Conservation (phyloP, 164 flowering plant genomes). For the Warburgia ugandensis region DNA sequence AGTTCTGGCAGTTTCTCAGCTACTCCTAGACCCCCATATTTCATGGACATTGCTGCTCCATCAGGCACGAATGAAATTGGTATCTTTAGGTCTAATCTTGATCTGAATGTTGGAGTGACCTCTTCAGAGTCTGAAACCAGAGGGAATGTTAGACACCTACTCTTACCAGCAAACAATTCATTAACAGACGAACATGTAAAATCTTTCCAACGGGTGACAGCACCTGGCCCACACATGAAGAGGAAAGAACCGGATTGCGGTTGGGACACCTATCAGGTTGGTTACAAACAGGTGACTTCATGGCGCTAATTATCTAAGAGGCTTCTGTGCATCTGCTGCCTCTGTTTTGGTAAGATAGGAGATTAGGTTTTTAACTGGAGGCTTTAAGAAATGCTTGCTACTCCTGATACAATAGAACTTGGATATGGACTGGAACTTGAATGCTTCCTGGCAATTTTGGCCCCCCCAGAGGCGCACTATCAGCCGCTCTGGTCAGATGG, state of each 20-base stretch:
- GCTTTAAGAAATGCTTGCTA: no score
- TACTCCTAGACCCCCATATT: slow-evolving; percentile 39
- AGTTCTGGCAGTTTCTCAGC: slow-evolving; percentile 24
- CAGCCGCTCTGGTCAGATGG: no score
- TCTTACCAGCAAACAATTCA: slow-evolving; percentile 31
- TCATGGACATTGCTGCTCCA: slow-evolving; percentile 29
- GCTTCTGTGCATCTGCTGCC: no score
- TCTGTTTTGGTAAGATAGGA: no score
- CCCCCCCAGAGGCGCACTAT: no score
- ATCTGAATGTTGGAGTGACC: slow-evolving; percentile 44
- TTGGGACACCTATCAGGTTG: slow-evolving; percentile 39
- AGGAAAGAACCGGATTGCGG: slow-evolving; percentile 62
- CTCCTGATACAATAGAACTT: no score
- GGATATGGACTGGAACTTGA: no score
- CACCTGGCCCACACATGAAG: slow-evolving; percentile 41
- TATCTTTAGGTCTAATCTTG: slow-evolving; percentile 32
- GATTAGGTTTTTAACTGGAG: no score
- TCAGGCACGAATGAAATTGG: slow-evolving; percentile 29
- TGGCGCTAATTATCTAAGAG: slow-evolving; percentile 35
- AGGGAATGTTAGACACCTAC: slow-evolving; percentile 22
- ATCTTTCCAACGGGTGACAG: slow-evolving; percentile 22
- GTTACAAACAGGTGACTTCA: slow-evolving; percentile 44
- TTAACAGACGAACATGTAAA: slow-evolving; percentile 41
- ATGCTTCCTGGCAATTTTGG: no score
- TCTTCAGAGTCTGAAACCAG: slow-evolving; percentile 26